These are phyloP conservation scores for Spergularia azorica DNA, from an alignment of 179 eudicot species.

Conservation along the genomic window DNA sequence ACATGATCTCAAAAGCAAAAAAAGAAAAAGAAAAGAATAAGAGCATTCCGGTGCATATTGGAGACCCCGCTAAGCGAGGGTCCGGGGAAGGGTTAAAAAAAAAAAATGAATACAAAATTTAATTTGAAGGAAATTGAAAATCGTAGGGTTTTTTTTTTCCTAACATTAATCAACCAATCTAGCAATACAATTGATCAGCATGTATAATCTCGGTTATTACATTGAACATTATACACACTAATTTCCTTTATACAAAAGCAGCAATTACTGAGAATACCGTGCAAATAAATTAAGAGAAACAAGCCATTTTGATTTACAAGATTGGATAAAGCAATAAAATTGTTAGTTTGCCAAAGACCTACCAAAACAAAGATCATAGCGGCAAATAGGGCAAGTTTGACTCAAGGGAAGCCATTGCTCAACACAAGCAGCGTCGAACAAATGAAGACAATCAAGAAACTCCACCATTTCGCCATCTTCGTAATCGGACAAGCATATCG, in stretches of 20 bases:
- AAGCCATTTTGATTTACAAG: not conserved
- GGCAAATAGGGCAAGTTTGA: conserved; percentile 27
- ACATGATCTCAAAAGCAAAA: too few species aligned
- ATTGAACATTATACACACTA: conserved; percentile 7
- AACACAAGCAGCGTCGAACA: conserved; percentile 26
- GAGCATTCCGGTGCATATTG: too few species aligned
- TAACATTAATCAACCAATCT: too few species aligned
- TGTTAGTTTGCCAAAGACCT: not conserved
- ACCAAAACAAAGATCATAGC: not conserved
- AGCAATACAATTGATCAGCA: too few species aligned
- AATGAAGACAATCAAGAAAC: conserved; percentile 27
- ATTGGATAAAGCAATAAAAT: not conserved
- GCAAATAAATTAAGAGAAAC: not conserved
- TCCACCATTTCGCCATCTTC: conserved; percentile 30
- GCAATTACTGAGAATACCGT: not conserved
- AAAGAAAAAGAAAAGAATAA: too few species aligned
- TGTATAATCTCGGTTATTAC: not conserved
- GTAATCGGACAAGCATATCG: conserved; percentile 27
- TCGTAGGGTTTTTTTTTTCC: too few species aligned
- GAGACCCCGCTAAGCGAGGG: too few species aligned
- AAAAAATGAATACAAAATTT: too few species aligned
- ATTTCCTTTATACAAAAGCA: not conserved
- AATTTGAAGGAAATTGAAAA: too few species aligned
- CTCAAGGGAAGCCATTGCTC: conserved; percentile 19
- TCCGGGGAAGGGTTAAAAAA: too few species aligned